These are phyloP conservation scores for Bocquillonia castaneifolia DNA, from an alignment of 441 rosid genomes.

Conservation along the genomic window DNA sequence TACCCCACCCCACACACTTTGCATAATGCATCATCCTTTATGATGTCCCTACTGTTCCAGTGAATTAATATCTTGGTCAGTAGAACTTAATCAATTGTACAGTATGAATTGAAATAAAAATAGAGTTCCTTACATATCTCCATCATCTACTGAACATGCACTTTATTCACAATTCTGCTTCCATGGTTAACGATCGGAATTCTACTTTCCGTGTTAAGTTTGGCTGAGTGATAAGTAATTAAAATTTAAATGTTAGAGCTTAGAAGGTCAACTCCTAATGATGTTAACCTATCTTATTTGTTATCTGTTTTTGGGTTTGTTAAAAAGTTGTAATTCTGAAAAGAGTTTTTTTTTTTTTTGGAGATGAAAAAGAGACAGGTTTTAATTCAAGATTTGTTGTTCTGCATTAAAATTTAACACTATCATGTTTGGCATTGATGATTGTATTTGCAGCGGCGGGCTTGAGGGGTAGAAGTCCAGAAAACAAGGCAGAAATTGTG, in stretches of 20 bases:
- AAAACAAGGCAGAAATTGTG: constrained; percentile 62
- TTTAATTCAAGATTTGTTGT: not conserved
- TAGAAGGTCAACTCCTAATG: not conserved
- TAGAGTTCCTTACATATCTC: not conserved
- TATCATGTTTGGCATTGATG: not conserved
- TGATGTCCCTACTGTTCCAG: not conserved
- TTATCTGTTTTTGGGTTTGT: not conserved
- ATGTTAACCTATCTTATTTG: not conserved
- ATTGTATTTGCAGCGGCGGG: constrained; percentile 48
- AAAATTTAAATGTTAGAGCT: too few relatives aligned
- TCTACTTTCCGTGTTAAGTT: not conserved
- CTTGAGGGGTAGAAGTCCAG: constrained; percentile 54
- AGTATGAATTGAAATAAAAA: not conserved
- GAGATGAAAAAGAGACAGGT: too few relatives aligned
- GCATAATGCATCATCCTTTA: not conserved
- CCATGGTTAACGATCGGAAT: not conserved
- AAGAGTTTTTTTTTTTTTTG: too few relatives aligned
- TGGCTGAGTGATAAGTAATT: not conserved
- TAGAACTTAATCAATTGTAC: not conserved
- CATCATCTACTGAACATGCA: not conserved
- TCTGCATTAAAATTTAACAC: not conserved
- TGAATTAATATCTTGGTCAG: not conserved
- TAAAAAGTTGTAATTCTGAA: not conserved
- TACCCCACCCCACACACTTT: too few relatives aligned
- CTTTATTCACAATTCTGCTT: too few relatives aligned